These are phyloP conservation scores for Cladosporium austrohemisphaericum DNA, from an alignment of 2,329 filamentous ascomycete species.

Conservation along the genomic window DNA sequence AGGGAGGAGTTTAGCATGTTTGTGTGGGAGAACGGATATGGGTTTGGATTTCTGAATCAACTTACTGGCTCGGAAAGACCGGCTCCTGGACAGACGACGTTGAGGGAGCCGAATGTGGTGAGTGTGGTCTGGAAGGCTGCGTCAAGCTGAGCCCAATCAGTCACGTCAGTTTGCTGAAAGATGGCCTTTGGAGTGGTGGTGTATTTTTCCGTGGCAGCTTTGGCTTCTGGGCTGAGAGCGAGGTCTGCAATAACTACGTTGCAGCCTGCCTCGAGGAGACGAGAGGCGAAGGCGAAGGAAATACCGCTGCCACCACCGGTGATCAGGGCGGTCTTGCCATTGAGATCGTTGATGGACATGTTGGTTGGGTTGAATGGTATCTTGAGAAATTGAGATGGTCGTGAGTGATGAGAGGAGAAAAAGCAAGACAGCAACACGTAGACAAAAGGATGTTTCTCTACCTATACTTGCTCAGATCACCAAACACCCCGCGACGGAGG, in stretches of 20 bases:
- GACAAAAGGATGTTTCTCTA: no score
- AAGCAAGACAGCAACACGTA: background rate
- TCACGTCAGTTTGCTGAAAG: conserved; percentile 43
- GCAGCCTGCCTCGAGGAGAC: conserved; percentile 16
- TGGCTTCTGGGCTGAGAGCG: conserved; percentile 41
- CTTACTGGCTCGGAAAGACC: conserved; percentile 39
- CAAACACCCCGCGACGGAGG: no score
- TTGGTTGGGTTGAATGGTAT: background rate
- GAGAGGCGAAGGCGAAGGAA: conserved; percentile 1
- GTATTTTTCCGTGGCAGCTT: conserved; percentile 11
- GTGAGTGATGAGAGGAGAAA: background rate
- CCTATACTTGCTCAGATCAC: background rate
- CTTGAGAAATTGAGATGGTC: background rate
- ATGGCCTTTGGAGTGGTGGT: conserved; percentile 30
- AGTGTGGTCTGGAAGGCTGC: conserved; percentile 45
- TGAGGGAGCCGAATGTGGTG: conserved; percentile 40
- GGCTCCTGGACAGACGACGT: conserved; percentile 44
- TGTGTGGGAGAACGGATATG: background rate
- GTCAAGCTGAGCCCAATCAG: conserved; percentile 46
- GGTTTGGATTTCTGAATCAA: background rate
- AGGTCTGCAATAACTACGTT: conserved; percentile 45
- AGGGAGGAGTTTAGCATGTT: background rate
- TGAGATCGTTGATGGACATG: conserved; percentile 26
- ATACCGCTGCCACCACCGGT: conserved; percentile 39
- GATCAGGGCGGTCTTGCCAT: conserved; percentile 40